A percentile compares a stretch with the other conserved stretches of the same genome.
Evolutionary conservation across 129 eudicot species (phyloP).

Genomic region (Deinandra increscens): DNA sequence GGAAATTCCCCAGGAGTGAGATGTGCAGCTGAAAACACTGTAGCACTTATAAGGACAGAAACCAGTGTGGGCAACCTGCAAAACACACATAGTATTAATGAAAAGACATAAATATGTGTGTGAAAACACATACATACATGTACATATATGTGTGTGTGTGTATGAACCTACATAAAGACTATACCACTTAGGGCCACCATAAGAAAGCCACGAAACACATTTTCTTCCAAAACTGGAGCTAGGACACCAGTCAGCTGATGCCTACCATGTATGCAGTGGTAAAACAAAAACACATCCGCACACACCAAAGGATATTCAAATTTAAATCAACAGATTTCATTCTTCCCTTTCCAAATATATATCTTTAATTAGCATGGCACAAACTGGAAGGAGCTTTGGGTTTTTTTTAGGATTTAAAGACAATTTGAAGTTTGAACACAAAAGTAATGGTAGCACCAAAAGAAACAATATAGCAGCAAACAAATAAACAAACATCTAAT

Average conservation of each 20-base stretch:
- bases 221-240: conserved; percentile 97
- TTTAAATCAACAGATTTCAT: no score
- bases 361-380: no score
- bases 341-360: no score
- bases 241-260: conserved; percentile 87
- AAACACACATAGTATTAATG: not conserved
- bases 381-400: no score
- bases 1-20: conserved; percentile 98
- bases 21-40: conserved; percentile 95
- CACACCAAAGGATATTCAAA: conserved; percentile 8
- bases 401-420: no score
- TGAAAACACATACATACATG: not conserved
- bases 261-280: conserved; percentile 86
- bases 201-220: conserved; percentile 94
- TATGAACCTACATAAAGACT: conserved; percentile 5
- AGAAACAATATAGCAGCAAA: no score
- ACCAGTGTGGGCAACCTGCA: conserved; percentile 95
- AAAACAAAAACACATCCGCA: conserved; percentile 31
- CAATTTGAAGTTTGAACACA: no score
- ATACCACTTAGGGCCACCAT: conserved; percentile 95
- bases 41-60: conserved; percentile 76
- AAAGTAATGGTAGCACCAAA: no score
- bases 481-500: no score
- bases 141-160: not conserved
- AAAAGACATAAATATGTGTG: not conserved